phyloP scores from a whole-genome alignment of 2,329 filamentous ascomycete species.

The Penicillium sp. region DNA sequence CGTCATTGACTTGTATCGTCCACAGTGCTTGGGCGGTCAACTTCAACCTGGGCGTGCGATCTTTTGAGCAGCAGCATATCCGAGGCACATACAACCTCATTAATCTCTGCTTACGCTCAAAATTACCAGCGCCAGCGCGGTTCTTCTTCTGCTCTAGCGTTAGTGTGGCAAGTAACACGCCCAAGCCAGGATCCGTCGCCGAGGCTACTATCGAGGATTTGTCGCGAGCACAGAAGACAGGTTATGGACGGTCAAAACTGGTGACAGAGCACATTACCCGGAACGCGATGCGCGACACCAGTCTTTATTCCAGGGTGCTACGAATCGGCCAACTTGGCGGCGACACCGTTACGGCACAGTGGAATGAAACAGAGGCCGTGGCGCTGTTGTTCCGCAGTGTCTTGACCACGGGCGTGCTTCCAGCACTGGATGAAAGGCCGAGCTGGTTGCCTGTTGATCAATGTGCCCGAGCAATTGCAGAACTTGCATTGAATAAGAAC shows the following conservation, averaged over 20 bases:
- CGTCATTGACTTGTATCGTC: slow-evolving; percentile 49
- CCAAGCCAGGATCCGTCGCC: slow-evolving; percentile 26
- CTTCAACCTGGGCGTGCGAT: slow-evolving; percentile 53
- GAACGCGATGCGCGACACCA: slow-evolving; percentile 24
- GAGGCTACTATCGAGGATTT: slow-evolving; percentile 36
- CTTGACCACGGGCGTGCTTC: slow-evolving; percentile 42
- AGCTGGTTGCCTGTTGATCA: slow-evolving; percentile 45
- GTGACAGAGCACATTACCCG: slow-evolving; percentile 36
- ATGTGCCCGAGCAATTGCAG: slow-evolving; percentile 30
- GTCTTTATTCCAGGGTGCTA: slow-evolving; percentile 28
- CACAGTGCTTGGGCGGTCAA: slow-evolving; percentile 63
- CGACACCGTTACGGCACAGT: slow-evolving; percentile 25
- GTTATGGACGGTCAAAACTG: slow-evolving; percentile 41
- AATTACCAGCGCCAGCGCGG: slow-evolving; percentile 27
- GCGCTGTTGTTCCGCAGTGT: slow-evolving; percentile 49
- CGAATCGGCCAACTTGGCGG: slow-evolving; percentile 36
- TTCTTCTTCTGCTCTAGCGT: slow-evolving; percentile 51
- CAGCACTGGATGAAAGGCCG: slow-evolving; percentile 42
- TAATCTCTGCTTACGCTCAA: slow-evolving; percentile 36
- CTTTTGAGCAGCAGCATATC: slow-evolving; percentile 53
- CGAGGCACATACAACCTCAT: slow-evolving; percentile 45
- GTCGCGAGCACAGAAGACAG: slow-evolving; percentile 39
- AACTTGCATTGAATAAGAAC: slow-evolving; percentile 28
- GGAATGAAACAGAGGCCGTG: slow-evolving; percentile 39
- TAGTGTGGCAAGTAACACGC: slow-evolving; percentile 39